Percentiles rank a stretch among this genome's conserved stretches.
Conservation (phyloP, 164 flowering plant species). For the Piper longum region DNA sequence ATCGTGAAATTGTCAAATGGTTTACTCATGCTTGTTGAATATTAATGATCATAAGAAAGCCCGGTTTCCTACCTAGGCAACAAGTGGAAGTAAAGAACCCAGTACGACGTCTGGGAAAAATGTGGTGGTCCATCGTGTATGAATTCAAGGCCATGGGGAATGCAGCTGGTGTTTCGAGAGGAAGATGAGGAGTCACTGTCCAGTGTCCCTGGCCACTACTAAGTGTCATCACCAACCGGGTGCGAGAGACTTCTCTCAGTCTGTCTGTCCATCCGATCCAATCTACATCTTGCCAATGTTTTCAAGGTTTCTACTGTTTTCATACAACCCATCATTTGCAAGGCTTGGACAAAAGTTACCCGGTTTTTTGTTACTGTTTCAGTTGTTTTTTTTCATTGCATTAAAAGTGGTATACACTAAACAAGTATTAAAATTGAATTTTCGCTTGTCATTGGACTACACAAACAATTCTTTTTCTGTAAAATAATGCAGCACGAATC, state of each 20-base stretch:
- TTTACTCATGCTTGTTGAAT: background rate
- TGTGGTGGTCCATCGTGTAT: background rate
- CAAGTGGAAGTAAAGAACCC: background rate
- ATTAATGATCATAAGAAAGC: background rate
- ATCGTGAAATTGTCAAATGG: background rate
- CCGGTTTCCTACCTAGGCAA: background rate
- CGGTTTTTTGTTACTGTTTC: background rate
- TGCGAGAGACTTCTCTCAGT: background rate
- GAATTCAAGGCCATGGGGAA: background rate
- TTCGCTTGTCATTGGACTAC: too few relatives aligned
- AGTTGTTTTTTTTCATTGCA: background rate
- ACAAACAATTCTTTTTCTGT: too few relatives aligned
- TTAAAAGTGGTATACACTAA: too few relatives aligned
- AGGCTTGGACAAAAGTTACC: background rate
- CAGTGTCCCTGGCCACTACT: background rate
- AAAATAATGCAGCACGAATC: too few relatives aligned
- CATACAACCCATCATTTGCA: background rate
- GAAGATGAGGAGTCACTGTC: background rate
- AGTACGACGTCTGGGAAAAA: background rate
- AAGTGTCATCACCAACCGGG: background rate
- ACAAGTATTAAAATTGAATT: too few relatives aligned
- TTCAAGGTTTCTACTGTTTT: background rate
- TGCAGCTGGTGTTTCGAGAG: background rate
- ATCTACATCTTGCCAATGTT: background rate
- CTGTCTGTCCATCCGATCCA: background rate